Percentiles rank a stretch among this genome's conserved stretches.
phyloP scores from a whole-genome alignment of 305 asterid species.

The Fraxinus dipetala region DNA sequence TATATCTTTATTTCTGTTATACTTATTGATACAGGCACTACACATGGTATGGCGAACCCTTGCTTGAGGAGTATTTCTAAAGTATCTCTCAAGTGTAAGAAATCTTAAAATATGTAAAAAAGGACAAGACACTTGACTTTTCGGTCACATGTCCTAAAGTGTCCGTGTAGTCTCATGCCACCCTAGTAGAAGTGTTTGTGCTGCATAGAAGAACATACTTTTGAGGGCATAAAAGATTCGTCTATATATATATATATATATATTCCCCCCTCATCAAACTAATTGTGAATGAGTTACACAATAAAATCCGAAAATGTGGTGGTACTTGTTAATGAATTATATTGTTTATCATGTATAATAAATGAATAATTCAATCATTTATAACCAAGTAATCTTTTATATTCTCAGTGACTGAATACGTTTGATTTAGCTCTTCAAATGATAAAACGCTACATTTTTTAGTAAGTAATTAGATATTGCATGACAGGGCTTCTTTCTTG shows the following conservation, averaged over 20 bases:
- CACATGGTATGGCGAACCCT: background rate
- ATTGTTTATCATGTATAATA: background rate
- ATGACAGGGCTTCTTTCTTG: background rate
- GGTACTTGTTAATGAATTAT: background rate
- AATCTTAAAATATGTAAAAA: background rate
- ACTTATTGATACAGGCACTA: background rate
- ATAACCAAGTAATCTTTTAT: background rate
- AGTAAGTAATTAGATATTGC: background rate
- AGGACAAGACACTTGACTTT: background rate
- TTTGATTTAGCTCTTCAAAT: background rate
- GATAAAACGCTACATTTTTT: background rate
- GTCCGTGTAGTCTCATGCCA: background rate
- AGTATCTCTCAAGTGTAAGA: background rate
- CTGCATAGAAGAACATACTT: background rate
- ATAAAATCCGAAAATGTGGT: background rate
- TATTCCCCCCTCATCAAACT: background rate
- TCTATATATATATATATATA: background rate
- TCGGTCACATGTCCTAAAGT: background rate
- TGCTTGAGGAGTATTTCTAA: background rate
- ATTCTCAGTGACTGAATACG: background rate
- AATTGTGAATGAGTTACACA: background rate
- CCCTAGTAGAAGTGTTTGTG: background rate
- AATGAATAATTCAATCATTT: background rate
- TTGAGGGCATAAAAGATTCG: background rate
- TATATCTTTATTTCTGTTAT: background rate